These are phyloP conservation scores for Jatropha podagrica DNA, from an alignment of 441 rosid genomes.

Conservation along the genomic window DNA sequence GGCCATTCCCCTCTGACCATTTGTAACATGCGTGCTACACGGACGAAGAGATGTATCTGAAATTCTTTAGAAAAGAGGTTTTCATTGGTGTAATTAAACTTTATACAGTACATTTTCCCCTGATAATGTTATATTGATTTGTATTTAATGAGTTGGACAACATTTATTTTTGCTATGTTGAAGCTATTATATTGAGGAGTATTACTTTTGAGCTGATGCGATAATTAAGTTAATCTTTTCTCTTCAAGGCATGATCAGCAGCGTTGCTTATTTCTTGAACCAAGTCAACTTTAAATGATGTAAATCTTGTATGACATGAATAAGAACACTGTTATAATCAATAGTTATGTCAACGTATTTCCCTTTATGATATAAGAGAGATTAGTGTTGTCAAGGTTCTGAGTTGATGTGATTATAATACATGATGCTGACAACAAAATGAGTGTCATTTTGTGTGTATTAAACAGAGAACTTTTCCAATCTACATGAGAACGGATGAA, in stretches of 20 bases:
- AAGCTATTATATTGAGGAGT: too few species aligned
- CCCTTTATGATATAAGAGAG: neutral
- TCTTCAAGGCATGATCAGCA: neutral
- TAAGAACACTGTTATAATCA: neutral
- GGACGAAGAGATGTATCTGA: constrained; percentile 1
- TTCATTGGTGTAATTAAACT: constrained; percentile 21
- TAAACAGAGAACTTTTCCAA: neutral
- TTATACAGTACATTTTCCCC: neutral
- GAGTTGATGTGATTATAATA: neutral
- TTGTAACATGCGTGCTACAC: neutral
- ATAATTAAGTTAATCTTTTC: neutral
- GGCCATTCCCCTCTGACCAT: constrained; percentile 32
- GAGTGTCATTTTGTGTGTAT: neutral
- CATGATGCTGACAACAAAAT: neutral
- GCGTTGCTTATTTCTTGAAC: neutral
- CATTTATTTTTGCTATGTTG: neutral
- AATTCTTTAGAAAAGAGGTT: constrained; percentile 17
- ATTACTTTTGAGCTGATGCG: neutral
- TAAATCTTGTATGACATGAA: neutral
- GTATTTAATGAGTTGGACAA: constrained; percentile 7
- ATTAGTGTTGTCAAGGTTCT: neutral
- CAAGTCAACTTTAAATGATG: neutral
- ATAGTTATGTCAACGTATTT: neutral
- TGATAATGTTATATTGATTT: neutral
- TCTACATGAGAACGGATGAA: neutral